Evolutionary conservation across 2,329 filamentous ascomycete species (phyloP).

Genomic region (Xylaria sp.): DNA sequence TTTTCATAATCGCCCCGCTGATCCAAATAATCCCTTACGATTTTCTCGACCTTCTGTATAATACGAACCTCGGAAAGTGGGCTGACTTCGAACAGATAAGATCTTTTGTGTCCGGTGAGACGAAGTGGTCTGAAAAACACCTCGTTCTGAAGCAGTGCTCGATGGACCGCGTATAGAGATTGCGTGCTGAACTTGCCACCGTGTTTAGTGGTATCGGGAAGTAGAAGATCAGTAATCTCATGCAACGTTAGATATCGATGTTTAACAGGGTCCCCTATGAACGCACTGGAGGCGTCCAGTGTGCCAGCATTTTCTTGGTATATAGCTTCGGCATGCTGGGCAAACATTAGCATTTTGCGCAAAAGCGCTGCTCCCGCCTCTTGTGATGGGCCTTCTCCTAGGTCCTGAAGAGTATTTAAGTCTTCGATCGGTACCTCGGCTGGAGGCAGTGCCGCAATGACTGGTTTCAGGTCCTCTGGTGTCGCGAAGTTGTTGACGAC

Average conservation of each 20-base stretch:
- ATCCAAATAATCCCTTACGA: slow-evolving; percentile 66
- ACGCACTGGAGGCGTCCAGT: slow-evolving; percentile 59
- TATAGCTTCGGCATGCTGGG: slow-evolving; percentile 55
- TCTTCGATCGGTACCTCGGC: slow-evolving; percentile 44
- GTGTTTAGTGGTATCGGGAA: slow-evolving; percentile 52
- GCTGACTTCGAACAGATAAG: slow-evolving; percentile 71
- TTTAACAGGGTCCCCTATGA: slow-evolving; percentile 53
- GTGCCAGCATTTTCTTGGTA: slow-evolving; percentile 61
- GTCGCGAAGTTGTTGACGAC: slow-evolving; percentile 60
- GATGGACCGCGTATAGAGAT: slow-evolving; percentile 76
- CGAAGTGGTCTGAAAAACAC: slow-evolving; percentile 68
- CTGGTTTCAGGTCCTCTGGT: slow-evolving; percentile 55
- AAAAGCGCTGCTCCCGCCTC: slow-evolving; percentile 57
- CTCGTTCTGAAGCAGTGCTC: slow-evolving; percentile 69
- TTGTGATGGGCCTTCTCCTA: slow-evolving; percentile 57
- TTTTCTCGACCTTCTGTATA: slow-evolving; percentile 61
- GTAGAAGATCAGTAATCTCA: slow-evolving; percentile 60
- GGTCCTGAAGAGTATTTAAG: slow-evolving; percentile 54
- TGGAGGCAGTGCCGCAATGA: slow-evolving; percentile 54
- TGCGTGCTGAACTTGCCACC: slow-evolving; percentile 56
- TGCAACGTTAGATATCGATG: slow-evolving; percentile 62
- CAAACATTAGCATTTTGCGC: slow-evolving; percentile 61
- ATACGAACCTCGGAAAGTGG: slow-evolving; percentile 64
- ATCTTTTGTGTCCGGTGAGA: slow-evolving; percentile 61
- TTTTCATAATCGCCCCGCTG: slow-evolving; percentile 36